phyloP scores from a whole-genome alignment of 73 alveolate genomes.

The Paramecium biaurelia region DNA sequence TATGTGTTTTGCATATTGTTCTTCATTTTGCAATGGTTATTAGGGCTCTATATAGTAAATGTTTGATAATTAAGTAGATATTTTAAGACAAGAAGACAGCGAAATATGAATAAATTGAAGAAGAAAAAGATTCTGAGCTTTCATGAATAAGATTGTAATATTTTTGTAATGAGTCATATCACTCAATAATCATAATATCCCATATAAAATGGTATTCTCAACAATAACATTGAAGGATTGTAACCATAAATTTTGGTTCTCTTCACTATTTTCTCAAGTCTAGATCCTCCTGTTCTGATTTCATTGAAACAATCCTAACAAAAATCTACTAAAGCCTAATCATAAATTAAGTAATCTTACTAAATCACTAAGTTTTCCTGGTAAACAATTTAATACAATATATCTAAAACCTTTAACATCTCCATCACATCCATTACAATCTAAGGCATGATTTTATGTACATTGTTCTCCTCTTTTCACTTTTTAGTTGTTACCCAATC shows the following conservation, averaged over 20 bases:
- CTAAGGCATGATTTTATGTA: not conserved
- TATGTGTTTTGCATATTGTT: not conserved
- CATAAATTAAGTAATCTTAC: not conserved
- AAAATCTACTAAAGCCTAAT: not conserved
- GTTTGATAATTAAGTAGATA: not conserved
- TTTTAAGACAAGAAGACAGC: not conserved
- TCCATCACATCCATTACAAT: not conserved
- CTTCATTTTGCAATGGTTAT: not conserved
- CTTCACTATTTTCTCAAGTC: not conserved
- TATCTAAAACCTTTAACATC: not conserved
- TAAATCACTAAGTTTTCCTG: not conserved
- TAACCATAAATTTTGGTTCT: not conserved
- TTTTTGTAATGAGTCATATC: not conserved
- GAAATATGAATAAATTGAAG: not conserved
- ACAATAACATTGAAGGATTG: not conserved
- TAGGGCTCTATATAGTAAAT: not conserved
- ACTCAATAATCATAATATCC: constrained; percentile 8
- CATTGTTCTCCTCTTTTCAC: not conserved
- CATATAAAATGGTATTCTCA: constrained; percentile 8
- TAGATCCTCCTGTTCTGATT: not conserved
- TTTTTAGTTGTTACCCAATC: not conserved
- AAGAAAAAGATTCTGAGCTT: not conserved
- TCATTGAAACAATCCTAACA: not conserved
- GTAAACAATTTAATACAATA: not conserved
- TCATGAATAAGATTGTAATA: not conserved